These are phyloP conservation scores for Triticum aestivum DNA, from an alignment of 176 grass and related monocot species.

Conservation along the genomic window DNA sequence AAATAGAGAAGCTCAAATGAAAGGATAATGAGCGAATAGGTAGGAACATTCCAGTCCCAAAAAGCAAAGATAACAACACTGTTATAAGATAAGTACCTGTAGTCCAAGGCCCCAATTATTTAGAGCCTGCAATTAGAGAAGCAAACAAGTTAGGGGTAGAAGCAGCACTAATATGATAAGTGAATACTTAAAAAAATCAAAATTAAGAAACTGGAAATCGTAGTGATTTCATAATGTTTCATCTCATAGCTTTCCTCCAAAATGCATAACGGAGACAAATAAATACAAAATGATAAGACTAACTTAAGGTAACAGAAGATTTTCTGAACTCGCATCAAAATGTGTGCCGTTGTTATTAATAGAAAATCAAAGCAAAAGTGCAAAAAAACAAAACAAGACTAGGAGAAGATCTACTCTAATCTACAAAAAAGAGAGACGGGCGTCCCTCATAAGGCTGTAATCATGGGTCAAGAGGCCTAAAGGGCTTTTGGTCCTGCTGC, in stretches of 20 bases:
- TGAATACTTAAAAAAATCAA: background rate
- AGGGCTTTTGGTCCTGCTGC: too few relatives aligned
- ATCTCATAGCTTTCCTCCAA: background rate
- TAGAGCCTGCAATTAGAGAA: constrained; percentile 64
- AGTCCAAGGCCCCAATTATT: constrained; percentile 99
- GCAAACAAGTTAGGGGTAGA: constrained; percentile 21
- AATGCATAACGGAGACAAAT: constrained; percentile 8
- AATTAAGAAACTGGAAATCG: constrained; percentile 13
- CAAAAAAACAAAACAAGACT: too few relatives aligned
- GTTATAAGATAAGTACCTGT: constrained; percentile 54
- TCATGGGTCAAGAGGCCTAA: too few relatives aligned
- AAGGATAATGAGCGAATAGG: constrained; percentile 24
- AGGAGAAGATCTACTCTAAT: too few relatives aligned
- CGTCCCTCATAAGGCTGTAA: too few relatives aligned
- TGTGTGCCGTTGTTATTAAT: too few relatives aligned
- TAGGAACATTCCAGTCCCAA: constrained; percentile 1
- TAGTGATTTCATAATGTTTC: constrained; percentile 8
- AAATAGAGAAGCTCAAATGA: constrained; percentile 4
- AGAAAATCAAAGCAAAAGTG: too few relatives aligned
- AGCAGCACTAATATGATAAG: constrained; percentile 10
- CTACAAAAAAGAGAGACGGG: too few relatives aligned
- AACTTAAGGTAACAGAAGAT: background rate
- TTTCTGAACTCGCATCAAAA: too few relatives aligned
- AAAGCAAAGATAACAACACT: constrained; percentile 17
- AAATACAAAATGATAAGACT: background rate